phyloP scores from a whole-genome alignment of 495 filamentous ascomycete genomes.

The Trichoderma virens region DNA sequence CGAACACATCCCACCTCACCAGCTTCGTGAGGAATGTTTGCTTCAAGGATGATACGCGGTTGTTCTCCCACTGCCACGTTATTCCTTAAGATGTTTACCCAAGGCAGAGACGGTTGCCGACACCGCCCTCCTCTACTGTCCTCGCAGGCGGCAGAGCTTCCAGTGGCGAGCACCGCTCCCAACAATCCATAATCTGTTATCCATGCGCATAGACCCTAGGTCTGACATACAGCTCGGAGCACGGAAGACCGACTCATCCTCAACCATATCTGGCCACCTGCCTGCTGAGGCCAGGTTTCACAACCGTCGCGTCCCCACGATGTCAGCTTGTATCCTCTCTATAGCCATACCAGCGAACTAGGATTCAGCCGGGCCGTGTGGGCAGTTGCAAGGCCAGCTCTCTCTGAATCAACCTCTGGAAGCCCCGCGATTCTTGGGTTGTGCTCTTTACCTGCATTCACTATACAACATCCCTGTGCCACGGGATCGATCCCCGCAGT shows the following conservation, averaged over 20 bases:
- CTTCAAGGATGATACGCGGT: no score
- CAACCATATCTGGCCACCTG: background rate
- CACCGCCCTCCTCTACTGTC: no score
- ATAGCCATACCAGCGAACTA: background rate
- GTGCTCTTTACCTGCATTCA: background rate
- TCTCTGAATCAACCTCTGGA: background rate
- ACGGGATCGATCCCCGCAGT: constrained; percentile 7
- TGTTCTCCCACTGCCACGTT: no score
- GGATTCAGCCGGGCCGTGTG: no score
- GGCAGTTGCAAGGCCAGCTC: background rate
- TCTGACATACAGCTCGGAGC: background rate
- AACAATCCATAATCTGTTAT: no score
- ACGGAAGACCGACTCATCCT: background rate
- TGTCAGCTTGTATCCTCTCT: background rate
- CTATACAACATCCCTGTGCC: constrained; percentile 3
- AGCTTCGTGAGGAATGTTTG: background rate
- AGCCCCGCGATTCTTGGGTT: background rate
- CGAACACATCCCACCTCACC: background rate
- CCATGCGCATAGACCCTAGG: background rate
- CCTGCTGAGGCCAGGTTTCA: background rate
- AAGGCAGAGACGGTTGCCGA: no score
- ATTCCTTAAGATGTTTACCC: no score
- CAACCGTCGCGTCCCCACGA: background rate
- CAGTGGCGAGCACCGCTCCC: background rate
- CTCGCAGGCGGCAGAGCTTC: no score